phyloP scores from a whole-genome alignment of 164 flowering plant species.

The Vitis amurensis region DNA sequence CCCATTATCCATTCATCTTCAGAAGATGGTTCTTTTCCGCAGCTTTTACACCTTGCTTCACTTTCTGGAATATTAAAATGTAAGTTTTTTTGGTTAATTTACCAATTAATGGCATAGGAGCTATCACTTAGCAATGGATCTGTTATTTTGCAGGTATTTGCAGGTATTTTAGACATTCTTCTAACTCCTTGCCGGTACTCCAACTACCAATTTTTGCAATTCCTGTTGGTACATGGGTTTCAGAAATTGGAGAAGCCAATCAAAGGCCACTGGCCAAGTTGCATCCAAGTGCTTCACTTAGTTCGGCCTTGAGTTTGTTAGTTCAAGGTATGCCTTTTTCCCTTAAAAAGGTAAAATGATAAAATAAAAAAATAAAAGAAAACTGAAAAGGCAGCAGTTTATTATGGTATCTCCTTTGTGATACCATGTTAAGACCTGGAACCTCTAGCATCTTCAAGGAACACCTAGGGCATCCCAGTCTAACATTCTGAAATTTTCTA shows the following conservation, averaged over 20 bases:
- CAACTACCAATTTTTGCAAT: slow-evolving; percentile 55
- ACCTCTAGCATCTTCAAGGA: too few relatives aligned
- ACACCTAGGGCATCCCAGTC: too few relatives aligned
- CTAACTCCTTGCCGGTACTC: slow-evolving; percentile 54
- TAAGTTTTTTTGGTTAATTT: slow-evolving; percentile 32
- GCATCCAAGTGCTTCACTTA: slow-evolving; percentile 77
- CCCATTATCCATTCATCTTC: slow-evolving; percentile 73
- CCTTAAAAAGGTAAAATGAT: neutral
- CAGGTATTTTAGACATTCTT: slow-evolving; percentile 64
- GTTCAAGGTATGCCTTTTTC: slow-evolving; percentile 59
- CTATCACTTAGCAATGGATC: slow-evolving; percentile 8
- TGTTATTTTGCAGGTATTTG: slow-evolving; percentile 64
- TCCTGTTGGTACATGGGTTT: slow-evolving; percentile 93
- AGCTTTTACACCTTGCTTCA: slow-evolving; percentile 86
- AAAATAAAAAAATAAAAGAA: neutral
- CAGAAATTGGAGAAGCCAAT: slow-evolving; percentile 71
- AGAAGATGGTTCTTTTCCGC: slow-evolving; percentile 76
- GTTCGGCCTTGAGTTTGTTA: slow-evolving; percentile 69
- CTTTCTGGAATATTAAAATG: slow-evolving; percentile 89
- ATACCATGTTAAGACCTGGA: too few relatives aligned
- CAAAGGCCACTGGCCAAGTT: slow-evolving; percentile 70
- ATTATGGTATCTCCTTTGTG: too few relatives aligned
- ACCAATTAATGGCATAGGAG: neutral
- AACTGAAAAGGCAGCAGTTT: too few relatives aligned
- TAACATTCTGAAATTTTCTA: too few relatives aligned